phyloP scores from a whole-genome alignment of 441 rosid species.

The Adansonia madagascariensis region DNA sequence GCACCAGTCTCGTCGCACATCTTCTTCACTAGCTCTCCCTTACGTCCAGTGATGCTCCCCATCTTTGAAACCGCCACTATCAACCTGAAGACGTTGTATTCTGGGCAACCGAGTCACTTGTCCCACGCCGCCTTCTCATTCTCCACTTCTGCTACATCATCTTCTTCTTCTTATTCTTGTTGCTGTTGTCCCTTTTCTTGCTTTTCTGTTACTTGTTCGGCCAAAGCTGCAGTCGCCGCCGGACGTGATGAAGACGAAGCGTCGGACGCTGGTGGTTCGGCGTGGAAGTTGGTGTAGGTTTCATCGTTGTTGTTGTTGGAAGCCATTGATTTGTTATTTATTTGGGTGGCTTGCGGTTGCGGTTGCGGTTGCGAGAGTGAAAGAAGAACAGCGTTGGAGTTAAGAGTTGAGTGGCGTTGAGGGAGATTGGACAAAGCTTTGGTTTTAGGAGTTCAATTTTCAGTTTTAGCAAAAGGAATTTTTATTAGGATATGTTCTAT shows the following conservation, averaged over 20 bases:
- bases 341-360: background rate
- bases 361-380: background rate
- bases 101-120: constrained; percentile 99
- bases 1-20: constrained; percentile 91
- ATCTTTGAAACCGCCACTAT: constrained; percentile 82
- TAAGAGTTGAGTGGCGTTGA: too few relatives aligned
- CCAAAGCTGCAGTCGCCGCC: background rate
- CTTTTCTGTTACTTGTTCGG: background rate
- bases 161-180: background rate
- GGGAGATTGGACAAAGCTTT: background rate
- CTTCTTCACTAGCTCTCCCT: constrained; percentile 87
- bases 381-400: background rate
- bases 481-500: too few relatives aligned
- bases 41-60: constrained; percentile 87
- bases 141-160: background rate
- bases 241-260: background rate
- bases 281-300: background rate
- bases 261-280: background rate
- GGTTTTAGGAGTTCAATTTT: background rate
- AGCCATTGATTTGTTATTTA: constrained; percentile 8
- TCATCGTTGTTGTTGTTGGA: background rate
- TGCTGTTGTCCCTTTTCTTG: background rate
- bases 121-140: constrained; percentile 26
- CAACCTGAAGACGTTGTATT: constrained; percentile 76
- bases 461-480: too few relatives aligned